These are phyloP conservation scores for Xylaria sp. DNA, from an alignment of 2,329 filamentous ascomycete genomes.

Conservation along the genomic window DNA sequence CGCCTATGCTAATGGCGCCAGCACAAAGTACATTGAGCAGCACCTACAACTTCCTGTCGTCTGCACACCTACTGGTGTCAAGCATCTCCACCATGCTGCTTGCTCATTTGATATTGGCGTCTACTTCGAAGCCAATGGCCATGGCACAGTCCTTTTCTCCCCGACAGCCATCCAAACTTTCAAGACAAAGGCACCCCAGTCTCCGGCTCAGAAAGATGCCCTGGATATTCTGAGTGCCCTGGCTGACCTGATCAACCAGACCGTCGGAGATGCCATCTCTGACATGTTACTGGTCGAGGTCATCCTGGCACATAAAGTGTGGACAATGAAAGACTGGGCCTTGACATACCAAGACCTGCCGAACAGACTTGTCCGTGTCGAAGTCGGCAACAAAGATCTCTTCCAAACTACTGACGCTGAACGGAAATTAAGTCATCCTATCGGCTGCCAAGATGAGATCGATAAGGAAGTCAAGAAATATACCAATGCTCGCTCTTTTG, in stretches of 20 bases:
- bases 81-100: constrained; percentile 97
- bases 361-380: constrained; percentile 92
- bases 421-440: constrained; percentile 81
- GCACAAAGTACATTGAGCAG: constrained; percentile 90
- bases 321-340: constrained; percentile 91
- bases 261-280: constrained; percentile 93
- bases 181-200: constrained; percentile 82
- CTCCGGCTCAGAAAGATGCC: constrained; percentile 89
- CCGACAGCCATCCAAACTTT: constrained; percentile 83
- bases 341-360: constrained; percentile 93
- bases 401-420: constrained; percentile 95
- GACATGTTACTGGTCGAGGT: constrained; percentile 97
- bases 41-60: constrained; percentile 88
- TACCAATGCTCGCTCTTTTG: constrained; percentile 88
- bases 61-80: constrained; percentile 95
- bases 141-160: constrained; percentile 96
- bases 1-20: constrained; percentile 95
- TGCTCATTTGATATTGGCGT: constrained; percentile 94
- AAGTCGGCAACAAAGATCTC: constrained; percentile 85
- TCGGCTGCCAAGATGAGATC: constrained; percentile 84
- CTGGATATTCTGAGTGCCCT: constrained; percentile 85
- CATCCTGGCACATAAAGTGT: constrained; percentile 93
- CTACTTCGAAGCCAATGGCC: constrained; percentile 98
- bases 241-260: constrained; percentile 95
- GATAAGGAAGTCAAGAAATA: constrained; percentile 91